Conservation (phyloP, 805 yeast species). For the Starmerella apicola region DNA sequence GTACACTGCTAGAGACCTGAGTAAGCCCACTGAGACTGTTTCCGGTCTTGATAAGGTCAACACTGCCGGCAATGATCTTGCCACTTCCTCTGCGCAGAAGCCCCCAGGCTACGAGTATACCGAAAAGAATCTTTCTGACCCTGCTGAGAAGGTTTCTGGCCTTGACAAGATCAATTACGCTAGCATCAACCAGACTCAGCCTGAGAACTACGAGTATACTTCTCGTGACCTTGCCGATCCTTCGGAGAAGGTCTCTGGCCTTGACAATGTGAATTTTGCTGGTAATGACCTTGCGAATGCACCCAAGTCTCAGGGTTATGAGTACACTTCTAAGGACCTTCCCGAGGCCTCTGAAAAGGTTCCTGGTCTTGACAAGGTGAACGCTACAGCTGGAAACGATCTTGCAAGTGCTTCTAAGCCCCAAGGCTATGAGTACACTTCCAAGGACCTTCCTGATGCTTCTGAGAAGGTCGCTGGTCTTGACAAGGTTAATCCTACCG, state of each 20-base stretch:
- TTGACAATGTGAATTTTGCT: not conserved
- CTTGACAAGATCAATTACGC: not conserved
- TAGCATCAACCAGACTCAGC: not conserved
- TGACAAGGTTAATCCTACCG: not conserved
- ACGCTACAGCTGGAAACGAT: not conserved
- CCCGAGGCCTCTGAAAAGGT: constrained; percentile 2
- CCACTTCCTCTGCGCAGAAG: not conserved
- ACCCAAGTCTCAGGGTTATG: not conserved
- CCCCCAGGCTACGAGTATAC: constrained; percentile 2
- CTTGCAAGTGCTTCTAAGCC: no score
- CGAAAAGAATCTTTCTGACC: not conserved
- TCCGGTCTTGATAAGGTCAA: not conserved
- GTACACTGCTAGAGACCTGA: not conserved
- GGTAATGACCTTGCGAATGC: no score
- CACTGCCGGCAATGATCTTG: not conserved
- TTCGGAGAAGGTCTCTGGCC: not conserved
- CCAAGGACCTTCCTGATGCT: constrained; percentile 1
- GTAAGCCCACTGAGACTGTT: constrained; percentile 1
- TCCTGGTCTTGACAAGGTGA: constrained; percentile 1
- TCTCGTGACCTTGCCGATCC: not conserved
- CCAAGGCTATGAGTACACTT: not conserved
- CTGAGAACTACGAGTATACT: constrained; percentile 1
- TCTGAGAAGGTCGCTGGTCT: constrained; percentile 2
- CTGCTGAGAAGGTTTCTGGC: not conserved
- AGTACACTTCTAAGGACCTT: not conserved